These are phyloP conservation scores for Cryphonectria japonica DNA, from an alignment of 2,329 filamentous ascomycete species.

Conservation along the genomic window DNA sequence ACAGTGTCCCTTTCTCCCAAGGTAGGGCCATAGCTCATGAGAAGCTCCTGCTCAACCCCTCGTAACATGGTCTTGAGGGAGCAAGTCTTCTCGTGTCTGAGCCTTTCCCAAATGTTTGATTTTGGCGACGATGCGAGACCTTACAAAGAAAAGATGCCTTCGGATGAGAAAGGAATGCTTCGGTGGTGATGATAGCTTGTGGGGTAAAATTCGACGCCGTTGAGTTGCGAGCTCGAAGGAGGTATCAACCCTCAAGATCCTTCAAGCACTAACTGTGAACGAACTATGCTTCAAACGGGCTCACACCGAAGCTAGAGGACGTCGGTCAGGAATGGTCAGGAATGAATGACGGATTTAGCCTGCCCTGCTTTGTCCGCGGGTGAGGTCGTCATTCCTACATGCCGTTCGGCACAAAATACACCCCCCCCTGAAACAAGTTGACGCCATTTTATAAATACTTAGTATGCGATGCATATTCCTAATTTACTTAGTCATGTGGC, in stretches of 20 bases:
- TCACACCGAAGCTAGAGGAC: neutral
- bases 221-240: neutral
- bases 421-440: neutral
- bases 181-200: neutral
- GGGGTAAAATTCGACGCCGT: neutral
- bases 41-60: neutral
- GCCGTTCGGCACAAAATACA: neutral
- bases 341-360: neutral
- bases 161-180: too few relatives aligned
- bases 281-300: neutral
- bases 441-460: neutral
- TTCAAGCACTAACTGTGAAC: neutral
- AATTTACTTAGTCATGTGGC: neutral
- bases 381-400: neutral
- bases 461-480: neutral
- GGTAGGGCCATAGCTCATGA: neutral
- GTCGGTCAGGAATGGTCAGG: neutral
- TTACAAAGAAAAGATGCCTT: neutral
- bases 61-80: neutral
- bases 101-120: neutral
- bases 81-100: neutral
- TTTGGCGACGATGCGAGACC: neutral
- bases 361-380: neutral
- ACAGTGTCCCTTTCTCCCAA: neutral
- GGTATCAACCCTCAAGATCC: neutral